Evolutionary conservation across 441 rosid genomes (phyloP).

Genomic region (Flueggea neowawraea): DNA sequence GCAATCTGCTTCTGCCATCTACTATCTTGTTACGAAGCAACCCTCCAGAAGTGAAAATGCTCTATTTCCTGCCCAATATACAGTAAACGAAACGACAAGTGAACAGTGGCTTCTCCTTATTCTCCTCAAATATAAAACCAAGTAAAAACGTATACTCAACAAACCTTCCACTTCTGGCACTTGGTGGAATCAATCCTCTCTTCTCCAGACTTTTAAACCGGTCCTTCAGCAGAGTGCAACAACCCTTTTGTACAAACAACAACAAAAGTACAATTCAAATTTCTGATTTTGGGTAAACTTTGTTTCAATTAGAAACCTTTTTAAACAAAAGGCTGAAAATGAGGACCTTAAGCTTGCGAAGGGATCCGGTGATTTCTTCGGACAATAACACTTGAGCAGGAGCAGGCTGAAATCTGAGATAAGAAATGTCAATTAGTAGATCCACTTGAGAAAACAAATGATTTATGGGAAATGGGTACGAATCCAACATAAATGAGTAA

Average conservation of each 20-base stretch:
- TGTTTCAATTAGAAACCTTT: slow-evolving; percentile 2
- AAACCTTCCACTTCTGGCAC: slow-evolving; percentile 55
- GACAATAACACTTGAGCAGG: slow-evolving; percentile 80
- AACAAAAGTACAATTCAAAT: slow-evolving; percentile 2
- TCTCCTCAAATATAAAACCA: neutral
- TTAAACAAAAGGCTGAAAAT: neutral
- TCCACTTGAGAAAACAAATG: neutral
- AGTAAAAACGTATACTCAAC: neutral
- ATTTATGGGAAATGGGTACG: neutral
- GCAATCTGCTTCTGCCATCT: no score
- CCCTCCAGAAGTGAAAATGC: no score
- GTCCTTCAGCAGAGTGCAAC: slow-evolving; percentile 78
- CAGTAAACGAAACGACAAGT: neutral
- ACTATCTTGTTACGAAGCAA: no score
- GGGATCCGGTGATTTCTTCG: slow-evolving; percentile 89
- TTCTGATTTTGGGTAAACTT: neutral
- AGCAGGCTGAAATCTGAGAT: slow-evolving; percentile 74
- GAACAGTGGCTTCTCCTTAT: neutral
- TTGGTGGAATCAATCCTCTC: slow-evolving; percentile 78
- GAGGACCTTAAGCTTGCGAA: slow-evolving; percentile 72
- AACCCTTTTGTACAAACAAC: slow-evolving; percentile 42
- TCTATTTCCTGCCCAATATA: neutral
- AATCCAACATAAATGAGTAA: neutral
- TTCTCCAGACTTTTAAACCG: slow-evolving; percentile 88
- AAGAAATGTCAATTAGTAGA: neutral